Evolutionary conservation across 768 basidiomycete species (phyloP), one percentile per base, ranked within the genome.

Genomic region (Hirschioporus abietinus): DNA sequence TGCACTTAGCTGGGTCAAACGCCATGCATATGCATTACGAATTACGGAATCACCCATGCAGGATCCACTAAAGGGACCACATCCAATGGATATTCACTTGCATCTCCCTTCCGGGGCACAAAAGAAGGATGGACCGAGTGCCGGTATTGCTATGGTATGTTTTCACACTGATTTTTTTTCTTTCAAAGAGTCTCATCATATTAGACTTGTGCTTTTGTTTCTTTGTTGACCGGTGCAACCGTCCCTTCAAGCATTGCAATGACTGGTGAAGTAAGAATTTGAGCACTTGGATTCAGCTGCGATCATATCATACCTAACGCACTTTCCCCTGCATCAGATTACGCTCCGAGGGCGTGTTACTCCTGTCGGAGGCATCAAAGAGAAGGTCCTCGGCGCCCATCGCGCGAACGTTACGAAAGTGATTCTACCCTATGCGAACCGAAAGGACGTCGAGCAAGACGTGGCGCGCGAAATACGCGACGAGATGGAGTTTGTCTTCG

Each of bases 91-190:
- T 72, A 79, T 98, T 10, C 95, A 98, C 71, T 78, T 95, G 18
- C 95, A 97, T 73, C 80, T 96, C 9, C 96, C 95, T 0, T 84
- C 91, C 0, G 96, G 95, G 0, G 91, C 93, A 1, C 91, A 95
- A 76, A 93, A 89, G 83, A 97, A 96, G 79, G 95, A 96, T 72
- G 95, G 95, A 0, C 94, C 95, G 0, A 93, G 91, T 72, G 95
- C 94, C 0, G 95, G 95, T 1, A 82, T 96, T 25, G 92, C 92
- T 0, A 94, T 96, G 87, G 91, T 93, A 68, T 66, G 81, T 73
- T 60, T 18, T 62, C 36, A 36, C 42, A 7, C 18, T 60, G 27
- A 20, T 20, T 8, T 60, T 8, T 35, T 8, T 26, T 34, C 57
- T 20, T 1, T n/a, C n/a, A n/a, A 59, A 25, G 57, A n/a, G 18